Base-by-base conservation (phyloP, 179 eudicot species). In the Corrigiola litoralis region DNA sequence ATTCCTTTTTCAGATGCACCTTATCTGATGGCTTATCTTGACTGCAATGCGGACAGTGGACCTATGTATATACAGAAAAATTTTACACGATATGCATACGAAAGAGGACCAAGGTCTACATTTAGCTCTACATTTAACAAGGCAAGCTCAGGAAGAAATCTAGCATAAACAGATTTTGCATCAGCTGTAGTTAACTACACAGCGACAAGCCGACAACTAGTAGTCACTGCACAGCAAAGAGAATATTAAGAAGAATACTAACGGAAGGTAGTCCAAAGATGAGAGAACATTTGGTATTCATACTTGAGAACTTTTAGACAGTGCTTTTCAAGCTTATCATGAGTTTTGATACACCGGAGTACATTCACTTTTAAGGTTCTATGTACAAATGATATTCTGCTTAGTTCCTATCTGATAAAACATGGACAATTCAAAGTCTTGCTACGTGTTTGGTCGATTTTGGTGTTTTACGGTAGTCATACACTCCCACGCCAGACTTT, bases 401-500 rank as follows among this genome's bases (percentile, higher is more conserved):
- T 74, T 56, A 73, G 63, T 73, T 38, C 42, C 34, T 60, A 50
- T 47, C 32, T 33, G 47, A 57, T 31, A 29, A 48, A 60, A 36
- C 41, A 45, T 9, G 16, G 21, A 27, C 6, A 13, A 29, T 40
- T 65, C 28, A 46, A 38, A 87, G 87, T 66, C 63, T 78, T 53
- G 92, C 37, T 1, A 73, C 69, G 20, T 52, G 50, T 44, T 74
- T 80, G 40, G 69, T 62, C 63, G 77, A 53, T 63, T 68, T 49
- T 52, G 72, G 37, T 54, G 54, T 68, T 41, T 72, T 75, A 55
- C 62, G 63, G 66, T 90, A 90, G 28, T 77, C 68, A 58, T 90
- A 90, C 28, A 90, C 92, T 32, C 97, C 97, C 27, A 82, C 42
- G 21, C 95, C 97, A 27, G 82, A 70, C 70, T 90, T 90, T 71